phyloP scores from a whole-genome alignment of 1,284 basidiomycete species.

The Polyporus tsugae region DNA sequence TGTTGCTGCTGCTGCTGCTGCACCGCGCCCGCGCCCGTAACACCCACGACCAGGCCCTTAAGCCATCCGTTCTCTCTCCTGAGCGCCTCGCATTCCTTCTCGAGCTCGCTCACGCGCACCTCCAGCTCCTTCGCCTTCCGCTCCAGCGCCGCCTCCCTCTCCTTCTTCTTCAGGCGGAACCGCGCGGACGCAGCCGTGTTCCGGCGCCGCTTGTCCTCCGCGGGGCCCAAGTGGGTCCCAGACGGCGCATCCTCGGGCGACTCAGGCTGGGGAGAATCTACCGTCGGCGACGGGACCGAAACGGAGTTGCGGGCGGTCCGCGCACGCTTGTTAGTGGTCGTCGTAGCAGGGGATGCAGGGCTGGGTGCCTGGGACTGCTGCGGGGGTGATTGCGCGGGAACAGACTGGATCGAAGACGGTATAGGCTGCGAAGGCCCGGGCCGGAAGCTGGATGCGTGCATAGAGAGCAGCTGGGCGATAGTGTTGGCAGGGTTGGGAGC shows the following conservation, averaged over 20 bases:
- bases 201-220: conserved; percentile 92
- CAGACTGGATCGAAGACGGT: conserved; percentile 31
- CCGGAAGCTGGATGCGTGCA: conserved; percentile 52
- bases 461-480: conserved; percentile 69
- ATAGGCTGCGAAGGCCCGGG: conserved; percentile 22
- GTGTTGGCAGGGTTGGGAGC: conserved; percentile 54
- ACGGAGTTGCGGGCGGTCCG: conserved; percentile 62
- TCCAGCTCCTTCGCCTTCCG: conserved; percentile 91
- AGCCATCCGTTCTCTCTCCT: conserved; percentile 95
- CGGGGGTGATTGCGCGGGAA: conserved; percentile 21
- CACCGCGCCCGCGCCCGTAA: conserved; percentile 68
- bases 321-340: conserved; percentile 57
- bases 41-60: conserved; percentile 91
- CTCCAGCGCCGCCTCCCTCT: conserved; percentile 94
- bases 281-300: conserved; percentile 37
- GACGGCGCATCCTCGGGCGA: conserved; percentile 44
- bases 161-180: conserved; percentile 99
- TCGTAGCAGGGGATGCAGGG: conserved; percentile 25
- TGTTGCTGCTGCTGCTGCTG: conserved; percentile 38
- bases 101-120: conserved; percentile 80
- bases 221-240: conserved; percentile 49
- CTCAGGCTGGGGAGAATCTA: conserved; percentile 32
- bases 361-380: conserved; percentile 35
- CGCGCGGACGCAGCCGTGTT: conserved; percentile 98
- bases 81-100: conserved; percentile 91